Conservation (phyloP, 495 filamentous ascomycete genomes). For the Parathielavia appendiculata region DNA sequence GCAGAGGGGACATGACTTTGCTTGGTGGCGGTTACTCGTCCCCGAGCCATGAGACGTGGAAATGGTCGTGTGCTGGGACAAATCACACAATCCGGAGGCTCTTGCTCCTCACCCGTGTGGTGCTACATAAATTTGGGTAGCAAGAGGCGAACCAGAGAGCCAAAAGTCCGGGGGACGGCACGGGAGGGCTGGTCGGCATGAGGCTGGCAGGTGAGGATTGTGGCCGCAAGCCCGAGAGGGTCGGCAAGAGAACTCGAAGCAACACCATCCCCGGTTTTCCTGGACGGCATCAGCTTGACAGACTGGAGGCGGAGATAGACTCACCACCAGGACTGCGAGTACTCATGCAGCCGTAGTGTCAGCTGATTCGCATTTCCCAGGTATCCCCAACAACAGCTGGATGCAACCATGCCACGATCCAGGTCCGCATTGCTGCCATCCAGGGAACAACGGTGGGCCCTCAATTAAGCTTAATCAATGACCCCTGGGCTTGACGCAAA, state of each 20-base stretch:
- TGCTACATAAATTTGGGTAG: not conserved
- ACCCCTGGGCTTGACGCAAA: slow-evolving; percentile 29
- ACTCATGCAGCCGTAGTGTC: slow-evolving; percentile 11
- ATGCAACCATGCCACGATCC: slow-evolving; percentile 19
- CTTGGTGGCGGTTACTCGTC: not conserved
- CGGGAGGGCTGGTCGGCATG: slow-evolving; percentile 28
- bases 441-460: slow-evolving; percentile 18
- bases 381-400: slow-evolving; percentile 16
- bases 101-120: slow-evolving; percentile 2
- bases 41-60: not conserved
- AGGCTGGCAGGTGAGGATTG: not conserved
- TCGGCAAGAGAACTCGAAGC: not conserved
- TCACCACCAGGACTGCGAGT: not conserved
- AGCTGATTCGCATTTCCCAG: slow-evolving; percentile 23
- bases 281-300: not conserved
- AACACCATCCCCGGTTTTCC: not conserved
- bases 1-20: not conserved
- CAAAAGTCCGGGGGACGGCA: slow-evolving; percentile 15
- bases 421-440: slow-evolving; percentile 19
- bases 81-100: slow-evolving; percentile 5
- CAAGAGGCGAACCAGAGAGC: not conserved
- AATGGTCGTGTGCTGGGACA: not conserved
- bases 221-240: not conserved
- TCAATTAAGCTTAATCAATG: slow-evolving; percentile 43
- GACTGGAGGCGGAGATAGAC: not conserved